Percentiles rank a stretch among this genome's conserved stretches.
phyloP scores from a whole-genome alignment of 2,329 filamentous ascomycete species.

The Hymenoscyphus occultus region DNA sequence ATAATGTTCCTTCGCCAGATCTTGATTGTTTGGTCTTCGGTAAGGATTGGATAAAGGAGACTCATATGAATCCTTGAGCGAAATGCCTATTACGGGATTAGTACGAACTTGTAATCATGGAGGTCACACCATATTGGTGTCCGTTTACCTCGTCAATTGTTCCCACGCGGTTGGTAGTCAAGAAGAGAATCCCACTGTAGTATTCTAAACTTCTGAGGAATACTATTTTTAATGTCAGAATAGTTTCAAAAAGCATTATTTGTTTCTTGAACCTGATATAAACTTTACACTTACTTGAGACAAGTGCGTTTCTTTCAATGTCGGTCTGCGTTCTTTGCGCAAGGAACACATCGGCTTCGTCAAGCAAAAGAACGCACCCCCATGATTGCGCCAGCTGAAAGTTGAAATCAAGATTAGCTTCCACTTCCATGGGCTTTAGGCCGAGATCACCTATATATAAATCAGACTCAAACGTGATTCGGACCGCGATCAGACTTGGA shows the following conservation, averaged over 20 bases:
- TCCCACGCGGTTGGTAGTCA: conserved; percentile 35
- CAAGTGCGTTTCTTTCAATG: conserved; percentile 40
- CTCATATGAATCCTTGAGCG: conserved; percentile 31
- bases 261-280: not conserved
- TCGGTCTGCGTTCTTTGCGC: conserved; percentile 39
- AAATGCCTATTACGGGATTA: conserved; percentile 18
- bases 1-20: conserved; percentile 16
- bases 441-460: conserved; percentile 53
- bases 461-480: no score
- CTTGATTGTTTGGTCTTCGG: conserved; percentile 22
- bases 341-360: no score
- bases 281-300: conserved; percentile 22
- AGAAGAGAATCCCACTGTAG: conserved; percentile 38
- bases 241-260: not conserved
- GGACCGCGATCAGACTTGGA: no score
- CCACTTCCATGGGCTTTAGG: conserved; percentile 60
- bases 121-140: no score
- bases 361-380: conserved; percentile 47
- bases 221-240: conserved; percentile 28
- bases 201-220: conserved; percentile 38
- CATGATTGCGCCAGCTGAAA: conserved; percentile 70
- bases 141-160: conserved; percentile 23
- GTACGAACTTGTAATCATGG: no score
- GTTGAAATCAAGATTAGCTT: conserved; percentile 63
- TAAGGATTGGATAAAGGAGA: conserved; percentile 22